Base-by-base conservation (phyloP, 352 stramenopile genomes). In the Phytophthora idaei region DNA sequence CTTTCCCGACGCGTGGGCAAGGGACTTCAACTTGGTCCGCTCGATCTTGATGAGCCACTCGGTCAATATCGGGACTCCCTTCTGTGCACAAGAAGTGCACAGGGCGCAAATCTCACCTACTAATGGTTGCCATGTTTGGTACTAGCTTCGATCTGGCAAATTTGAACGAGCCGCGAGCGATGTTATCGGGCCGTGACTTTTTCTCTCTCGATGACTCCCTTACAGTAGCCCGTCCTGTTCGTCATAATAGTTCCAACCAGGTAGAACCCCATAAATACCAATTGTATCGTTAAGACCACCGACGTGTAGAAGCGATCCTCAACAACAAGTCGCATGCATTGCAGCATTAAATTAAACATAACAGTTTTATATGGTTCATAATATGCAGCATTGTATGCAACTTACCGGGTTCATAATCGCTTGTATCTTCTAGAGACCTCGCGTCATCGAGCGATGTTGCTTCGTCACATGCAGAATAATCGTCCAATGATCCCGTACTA, bases 351-450 rank as follows among this genome's bases (percentile, higher is more conserved):
- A n/a, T n/a, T n/a, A n/a, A n/a, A n/a, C n/a, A n/a, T n/a, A n/a
- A n/a, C n/a, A n/a, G n/a, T n/a, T n/a, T n/a, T n/a, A n/a, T n/a
- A n/a, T n/a, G n/a, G n/a, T n/a, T n/a, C 15, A 62, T 31, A 62
- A 32, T 1, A 55, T 47, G n/a, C 47, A 64, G 11, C 32, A 61
- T 57, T 53, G 0, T 12, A 58, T 44, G n/a, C 39, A 50, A 5
- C 25, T 61, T 60, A 47, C 37, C 54, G 8, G 29, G 11, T 39
- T 55, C 46, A 4, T 7, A 25, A 1, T 57, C 44, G 14, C 14
- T 56, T 39, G n/a, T n/a, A n/a, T n/a, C n/a, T n/a, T n/a, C n/a
- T n/a, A n/a, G n/a, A n/a, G n/a, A n/a, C n/a, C n/a, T n/a, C n/a
- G n/a, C n/a, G n/a, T n/a, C n/a, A n/a, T n/a, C n/a, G n/a, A n/a